phyloP scores from a whole-genome alignment of 2,329 filamentous ascomycete genomes.

The Zarea fungicola region DNA sequence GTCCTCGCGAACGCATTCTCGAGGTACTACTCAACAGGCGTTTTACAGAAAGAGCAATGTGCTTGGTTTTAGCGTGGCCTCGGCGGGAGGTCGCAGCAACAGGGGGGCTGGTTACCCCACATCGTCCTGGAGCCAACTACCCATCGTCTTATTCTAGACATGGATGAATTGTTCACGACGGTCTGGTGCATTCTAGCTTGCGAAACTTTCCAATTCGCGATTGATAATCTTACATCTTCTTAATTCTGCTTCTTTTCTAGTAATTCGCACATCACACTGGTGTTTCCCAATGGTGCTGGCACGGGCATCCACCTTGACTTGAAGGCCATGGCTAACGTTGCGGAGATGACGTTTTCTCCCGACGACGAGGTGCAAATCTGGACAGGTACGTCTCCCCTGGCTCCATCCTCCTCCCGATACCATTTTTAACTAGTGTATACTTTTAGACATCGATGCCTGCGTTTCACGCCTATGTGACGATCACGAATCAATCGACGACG shows the following conservation, averaged over 20 bases:
- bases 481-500: conserved; percentile 69
- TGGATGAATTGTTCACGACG: not conserved
- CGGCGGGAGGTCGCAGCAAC: conserved; percentile 10
- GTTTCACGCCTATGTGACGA: conserved; percentile 43
- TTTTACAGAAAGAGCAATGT: too few relatives aligned
- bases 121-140: not conserved
- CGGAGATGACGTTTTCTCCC: conserved; percentile 56
- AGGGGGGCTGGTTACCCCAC: conserved; percentile 11
- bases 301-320: conserved; percentile 21
- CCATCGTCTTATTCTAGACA: not conserved
- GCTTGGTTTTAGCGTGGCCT: not conserved
- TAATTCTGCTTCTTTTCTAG: not conserved
- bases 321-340: conserved; percentile 55
- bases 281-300: conserved; percentile 29
- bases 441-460: conserved; percentile 42
- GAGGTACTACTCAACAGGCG: too few relatives aligned
- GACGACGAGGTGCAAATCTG: conserved; percentile 85
- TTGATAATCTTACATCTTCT: not conserved
- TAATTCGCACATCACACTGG: not conserved
- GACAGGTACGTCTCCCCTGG: conserved; percentile 75
- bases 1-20: too few relatives aligned
- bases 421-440: not conserved
- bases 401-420: too few relatives aligned
- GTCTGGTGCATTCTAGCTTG: not conserved
- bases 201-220: not conserved